Evolutionary conservation across 1,139 yeast species (phyloP), one percentile per base, ranked within the genome.

Genomic region (Pichia sp.): DNA sequence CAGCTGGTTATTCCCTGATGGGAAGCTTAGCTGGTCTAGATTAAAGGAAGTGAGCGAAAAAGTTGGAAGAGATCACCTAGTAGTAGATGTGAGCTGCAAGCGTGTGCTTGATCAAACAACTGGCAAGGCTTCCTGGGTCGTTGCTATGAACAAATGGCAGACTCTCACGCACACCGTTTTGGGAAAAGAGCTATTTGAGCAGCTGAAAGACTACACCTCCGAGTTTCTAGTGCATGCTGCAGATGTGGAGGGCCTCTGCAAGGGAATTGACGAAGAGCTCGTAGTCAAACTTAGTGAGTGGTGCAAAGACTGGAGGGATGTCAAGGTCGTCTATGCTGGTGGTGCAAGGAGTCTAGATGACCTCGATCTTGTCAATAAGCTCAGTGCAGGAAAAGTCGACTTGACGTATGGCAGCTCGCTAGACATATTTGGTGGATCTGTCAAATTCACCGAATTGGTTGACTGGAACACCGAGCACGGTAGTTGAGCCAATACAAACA

Each of bases 71-170:
- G 77, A 81, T 2, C 71, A 78, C 47, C 70, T 93, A n/a, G 88
- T 90, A n/a, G 86, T 90, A 48, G 98, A 93, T 67, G 75, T 91
- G 61, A 89, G 97, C 65, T 91, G 98, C 66, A 76, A 96, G 52
- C 34, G 51, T 13, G 75, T 78, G 34, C 74, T 75, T 2, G 56
- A 62, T 7, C 62, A 62, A 16, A 18, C 25, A 1, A 59, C 62
- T 3, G 73, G 70, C 3, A 67, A 61, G 3, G 58, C 62, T 3
- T 69, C 71, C 46, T 93, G 99, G 99, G 79, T 84, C 23, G 98
- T 95, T 7, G 97, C 98, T 4, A 93, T 90, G 82, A 90, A 95
- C 69, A 87, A 91, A 67, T 93, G 99, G 99, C 97, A 91, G 69
- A 87, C 95, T 0, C 70, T 91, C 41, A 93, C 99, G 0, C 75